Evolutionary conservation across 2,329 filamentous ascomycete species (phyloP), one percentile per base, ranked within the genome.

Genomic region (Colletotrichum nymphaeae): DNA sequence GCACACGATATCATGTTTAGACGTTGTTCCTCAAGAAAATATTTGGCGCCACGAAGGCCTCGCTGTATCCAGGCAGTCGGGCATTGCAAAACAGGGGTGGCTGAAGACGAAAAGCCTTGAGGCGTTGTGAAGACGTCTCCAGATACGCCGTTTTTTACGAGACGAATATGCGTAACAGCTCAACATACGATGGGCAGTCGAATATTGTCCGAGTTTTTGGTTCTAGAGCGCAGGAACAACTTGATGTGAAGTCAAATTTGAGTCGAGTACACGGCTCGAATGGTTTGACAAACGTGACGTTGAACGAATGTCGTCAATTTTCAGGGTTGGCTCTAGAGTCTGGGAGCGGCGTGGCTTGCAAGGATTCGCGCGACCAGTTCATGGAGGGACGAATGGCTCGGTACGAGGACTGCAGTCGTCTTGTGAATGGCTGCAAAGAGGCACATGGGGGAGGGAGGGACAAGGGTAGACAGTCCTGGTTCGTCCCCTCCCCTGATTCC

Each of bases 341-440:
- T 24, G 37, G 52, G 56, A 28, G 37, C 26, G 63, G 64, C 46
- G 35, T 68, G 69, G 69, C 55, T 46, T 72, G 42, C 69, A 63
- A 72, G 69, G 69, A 69, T 72, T 32, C 14, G 57, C 30, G 32
- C 64, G n/a, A 28, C n/a, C 6, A 60, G 37, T 56, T 26, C n/a
- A 53, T 52, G 30, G 22, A n/a, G 35, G 32, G 30, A 22, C 32
- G 53, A 46, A 14, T 59, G 26, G 53, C 59, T 32, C 26, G 32
- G 32, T 30, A 63, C 16, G 46, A n/a, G 35, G 22, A 26, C 67
- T 63, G 67, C 67, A 26, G 37, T 30, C 16, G 49, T 55, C 30
- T 56, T 19, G 30, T 53, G 12, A 57, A 55, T 65, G 28, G 63
- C 46, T 67, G 46, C 24, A 59, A 67, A 24, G 42, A 30, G 53